phyloP scores from a whole-genome alignment of 176 grass and related monocot genomes.

The Phyllostachys edulis region DNA sequence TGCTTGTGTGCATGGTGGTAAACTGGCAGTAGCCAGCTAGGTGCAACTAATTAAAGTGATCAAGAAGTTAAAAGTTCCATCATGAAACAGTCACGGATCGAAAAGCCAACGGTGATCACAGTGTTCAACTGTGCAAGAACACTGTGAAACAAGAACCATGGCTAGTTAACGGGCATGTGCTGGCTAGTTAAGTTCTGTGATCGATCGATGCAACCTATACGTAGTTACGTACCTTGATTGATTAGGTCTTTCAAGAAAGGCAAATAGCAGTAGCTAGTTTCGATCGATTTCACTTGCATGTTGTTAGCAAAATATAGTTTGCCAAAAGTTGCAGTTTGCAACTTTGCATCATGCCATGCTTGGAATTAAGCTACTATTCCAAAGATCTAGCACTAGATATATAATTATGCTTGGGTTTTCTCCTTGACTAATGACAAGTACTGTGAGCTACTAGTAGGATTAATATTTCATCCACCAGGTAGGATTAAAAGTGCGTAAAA shows the following conservation, averaged over 20 bases:
- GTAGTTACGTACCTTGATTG: not conserved
- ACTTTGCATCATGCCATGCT: constrained; percentile 10
- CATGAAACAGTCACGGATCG: constrained; percentile 30
- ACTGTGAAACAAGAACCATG: not conserved
- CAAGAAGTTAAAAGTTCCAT: not conserved
- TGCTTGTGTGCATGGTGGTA: not conserved
- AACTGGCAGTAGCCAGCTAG: not conserved
- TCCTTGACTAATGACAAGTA: not conserved
- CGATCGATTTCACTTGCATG: not conserved
- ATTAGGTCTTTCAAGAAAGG: not conserved
- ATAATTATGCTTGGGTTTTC: not conserved
- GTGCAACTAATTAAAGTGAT: not conserved
- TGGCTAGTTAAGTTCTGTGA: not conserved
- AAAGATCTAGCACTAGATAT: not conserved
- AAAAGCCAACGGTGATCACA: not conserved
- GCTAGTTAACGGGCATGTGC: not conserved
- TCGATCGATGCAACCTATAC: not conserved
- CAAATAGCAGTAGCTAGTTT: not conserved
- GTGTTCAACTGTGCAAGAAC: not conserved
- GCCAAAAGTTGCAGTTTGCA: not conserved
- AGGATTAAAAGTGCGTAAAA: not conserved
- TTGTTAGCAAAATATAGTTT: not conserved
- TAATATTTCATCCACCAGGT: not conserved
- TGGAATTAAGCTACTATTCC: not conserved
- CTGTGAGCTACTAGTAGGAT: not conserved